Evolutionary conservation across 495 filamentous ascomycete species (phyloP).

Genomic region (Hamigera avellanea): DNA sequence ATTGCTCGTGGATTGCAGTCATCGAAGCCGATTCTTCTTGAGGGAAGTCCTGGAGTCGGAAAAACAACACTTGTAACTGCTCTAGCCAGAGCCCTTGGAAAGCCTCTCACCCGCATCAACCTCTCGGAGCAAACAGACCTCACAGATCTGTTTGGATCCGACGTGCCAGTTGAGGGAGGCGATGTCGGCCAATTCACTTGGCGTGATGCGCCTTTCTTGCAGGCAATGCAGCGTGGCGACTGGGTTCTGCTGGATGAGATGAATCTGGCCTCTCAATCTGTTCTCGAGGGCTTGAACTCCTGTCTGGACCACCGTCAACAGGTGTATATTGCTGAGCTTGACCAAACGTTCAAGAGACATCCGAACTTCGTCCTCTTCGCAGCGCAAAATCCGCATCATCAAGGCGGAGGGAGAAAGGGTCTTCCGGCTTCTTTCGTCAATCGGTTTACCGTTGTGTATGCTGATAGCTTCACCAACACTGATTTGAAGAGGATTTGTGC

Average conservation of each 20-base stretch:
- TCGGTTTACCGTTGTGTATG: conserved; percentile 94
- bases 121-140: conserved; percentile 95
- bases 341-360: conserved; percentile 83
- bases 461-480: conserved; percentile 69
- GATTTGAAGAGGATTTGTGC: conserved; percentile 76
- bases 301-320: conserved; percentile 96
- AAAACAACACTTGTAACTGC: conserved; percentile 90
- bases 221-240: conserved; percentile 88
- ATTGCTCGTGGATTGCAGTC: conserved; percentile 84
- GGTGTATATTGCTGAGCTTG: conserved; percentile 88
- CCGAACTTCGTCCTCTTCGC: conserved; percentile 87
- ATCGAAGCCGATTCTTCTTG: conserved; percentile 80
- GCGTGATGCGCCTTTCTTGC: conserved; percentile 90
- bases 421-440: conserved; percentile 94
- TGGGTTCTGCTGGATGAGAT: conserved; percentile 98
- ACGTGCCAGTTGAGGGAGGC: conserved; percentile 86
- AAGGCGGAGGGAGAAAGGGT: conserved; percentile 92
- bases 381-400: conserved; percentile 94
- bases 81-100: conserved; percentile 64
- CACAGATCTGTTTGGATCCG: conserved; percentile 94
- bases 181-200: conserved; percentile 82
- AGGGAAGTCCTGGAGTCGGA: conserved; percentile 93
- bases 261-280: conserved; percentile 95
- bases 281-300: conserved; percentile 93
- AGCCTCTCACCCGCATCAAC: conserved; percentile 83